Percentiles rank a stretch among this genome's conserved stretches.
Evolutionary conservation across 345 rosid genomes (phyloP).

Genomic region (Corchorus olitorius): DNA sequence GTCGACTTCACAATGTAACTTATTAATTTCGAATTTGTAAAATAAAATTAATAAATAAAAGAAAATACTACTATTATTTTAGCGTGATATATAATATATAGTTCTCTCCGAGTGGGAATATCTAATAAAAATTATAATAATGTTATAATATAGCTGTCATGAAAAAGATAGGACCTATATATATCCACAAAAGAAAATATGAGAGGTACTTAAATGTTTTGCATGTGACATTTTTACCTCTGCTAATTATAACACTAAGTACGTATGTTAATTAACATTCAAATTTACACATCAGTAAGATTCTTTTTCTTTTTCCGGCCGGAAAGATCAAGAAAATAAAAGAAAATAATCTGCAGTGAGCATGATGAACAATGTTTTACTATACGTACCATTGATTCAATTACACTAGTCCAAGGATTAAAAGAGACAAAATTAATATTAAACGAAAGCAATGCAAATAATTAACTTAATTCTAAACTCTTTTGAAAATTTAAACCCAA

Average conservation of each 20-base stretch:
- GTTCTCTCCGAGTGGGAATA: too few species aligned
- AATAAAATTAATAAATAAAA: too few species aligned
- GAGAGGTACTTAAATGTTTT: conserved; percentile 15
- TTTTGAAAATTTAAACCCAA: background rate
- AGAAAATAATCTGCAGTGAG: background rate
- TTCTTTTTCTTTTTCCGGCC: background rate
- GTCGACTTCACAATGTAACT: background rate
- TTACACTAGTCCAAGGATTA: background rate
- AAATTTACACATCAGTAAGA: too few species aligned
- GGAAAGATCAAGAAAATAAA: background rate
- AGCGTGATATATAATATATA: too few species aligned
- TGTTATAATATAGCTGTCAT: conserved; percentile 27
- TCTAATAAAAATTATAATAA: too few species aligned
- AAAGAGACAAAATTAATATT: background rate
- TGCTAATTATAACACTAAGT: too few species aligned
- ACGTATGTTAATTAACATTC: too few species aligned
- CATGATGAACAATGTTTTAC: background rate
- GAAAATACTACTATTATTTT: too few species aligned
- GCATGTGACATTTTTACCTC: conserved; percentile 25
- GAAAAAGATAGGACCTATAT: conserved; percentile 31
- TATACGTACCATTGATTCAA: background rate
- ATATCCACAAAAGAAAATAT: conserved; percentile 7
- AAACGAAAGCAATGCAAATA: conserved; percentile 15
- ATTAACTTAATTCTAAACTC: background rate
- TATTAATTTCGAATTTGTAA: background rate